A percentile compares a stretch with the other conserved stretches of the same genome.
phyloP scores from a whole-genome alignment of 768 basidiomycete species.

The Tubosaeta sp. region DNA sequence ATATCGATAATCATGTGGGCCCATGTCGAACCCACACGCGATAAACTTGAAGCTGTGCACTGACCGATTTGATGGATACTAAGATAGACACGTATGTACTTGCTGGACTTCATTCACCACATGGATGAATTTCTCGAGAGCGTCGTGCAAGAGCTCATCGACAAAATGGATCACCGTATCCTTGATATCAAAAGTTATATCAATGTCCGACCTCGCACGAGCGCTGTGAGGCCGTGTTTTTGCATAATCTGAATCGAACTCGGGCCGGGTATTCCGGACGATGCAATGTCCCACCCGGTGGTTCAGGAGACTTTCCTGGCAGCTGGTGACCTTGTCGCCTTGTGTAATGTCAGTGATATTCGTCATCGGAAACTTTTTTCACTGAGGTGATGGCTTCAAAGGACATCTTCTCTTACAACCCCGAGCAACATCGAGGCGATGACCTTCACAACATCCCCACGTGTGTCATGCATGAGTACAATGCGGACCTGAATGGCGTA shows the following conservation, averaged over 20 bases:
- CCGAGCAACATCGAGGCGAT: slow-evolving; percentile 30
- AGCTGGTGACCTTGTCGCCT: slow-evolving; percentile 33
- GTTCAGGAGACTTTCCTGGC: slow-evolving; percentile 27
- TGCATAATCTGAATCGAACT: slow-evolving; percentile 34
- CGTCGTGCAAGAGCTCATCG: slow-evolving; percentile 40
- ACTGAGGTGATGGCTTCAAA: slow-evolving; percentile 5
- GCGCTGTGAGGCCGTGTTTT: slow-evolving; percentile 39
- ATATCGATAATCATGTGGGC: not conserved
- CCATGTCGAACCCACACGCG: too few relatives aligned
- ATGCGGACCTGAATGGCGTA: slow-evolving; percentile 15
- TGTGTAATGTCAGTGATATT: slow-evolving; percentile 29
- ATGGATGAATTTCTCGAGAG: too few relatives aligned
- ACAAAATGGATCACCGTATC: slow-evolving; percentile 32
- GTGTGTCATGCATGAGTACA: slow-evolving; percentile 44
- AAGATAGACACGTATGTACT: too few relatives aligned
- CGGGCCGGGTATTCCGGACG: slow-evolving; percentile 36
- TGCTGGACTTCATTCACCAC: too few relatives aligned
- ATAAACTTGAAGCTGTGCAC: too few relatives aligned
- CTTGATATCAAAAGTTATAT: slow-evolving; percentile 40
- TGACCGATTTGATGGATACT: too few relatives aligned
- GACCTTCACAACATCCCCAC: slow-evolving; percentile 41
- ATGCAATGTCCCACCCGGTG: slow-evolving; percentile 38
- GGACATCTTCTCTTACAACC: slow-evolving; percentile 32
- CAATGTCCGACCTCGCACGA: slow-evolving; percentile 36
- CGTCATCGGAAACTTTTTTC: not conserved